Conservation (phyloP, 1,139 yeast species). For the Geotrichum aggregatum region DNA sequence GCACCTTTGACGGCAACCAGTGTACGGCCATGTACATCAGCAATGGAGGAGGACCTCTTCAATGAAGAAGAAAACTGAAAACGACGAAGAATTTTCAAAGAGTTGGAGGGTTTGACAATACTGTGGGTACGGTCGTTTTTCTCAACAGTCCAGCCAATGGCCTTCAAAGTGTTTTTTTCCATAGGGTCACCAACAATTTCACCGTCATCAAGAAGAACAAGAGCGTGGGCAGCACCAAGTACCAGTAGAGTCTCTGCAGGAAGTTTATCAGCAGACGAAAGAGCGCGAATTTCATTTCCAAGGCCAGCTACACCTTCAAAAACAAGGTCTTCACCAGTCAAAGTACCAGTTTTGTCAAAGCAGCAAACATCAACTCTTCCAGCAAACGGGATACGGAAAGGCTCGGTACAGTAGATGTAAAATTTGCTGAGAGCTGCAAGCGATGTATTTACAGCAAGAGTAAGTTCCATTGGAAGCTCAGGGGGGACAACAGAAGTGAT, state of each 20-base stretch:
- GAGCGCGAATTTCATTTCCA: constrained; percentile 50
- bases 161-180: constrained; percentile 93
- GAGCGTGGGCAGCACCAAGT: constrained; percentile 93
- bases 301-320: constrained; percentile 96
- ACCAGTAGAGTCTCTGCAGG: constrained; percentile 69
- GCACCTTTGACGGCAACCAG: constrained; percentile 96
- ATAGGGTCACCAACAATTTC: constrained; percentile 98
- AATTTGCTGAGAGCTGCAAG: constrained; percentile 80
- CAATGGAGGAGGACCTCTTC: constrained; percentile 89
- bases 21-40: constrained; percentile 53
- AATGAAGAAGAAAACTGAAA: constrained; percentile 95
- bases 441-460: constrained; percentile 95
- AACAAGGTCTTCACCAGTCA: constrained; percentile 93
- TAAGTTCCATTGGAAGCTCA: constrained; percentile 97
- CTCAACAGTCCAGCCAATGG: constrained; percentile 82
- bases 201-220: constrained; percentile 90
- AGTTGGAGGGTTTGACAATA: constrained; percentile 35
- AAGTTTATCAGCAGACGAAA: constrained; percentile 53
- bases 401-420: constrained; percentile 95
- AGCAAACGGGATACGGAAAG: constrained; percentile 95
- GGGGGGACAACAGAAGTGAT: constrained; percentile 98
- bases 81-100: constrained; percentile 75
- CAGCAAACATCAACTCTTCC: constrained; percentile 98
- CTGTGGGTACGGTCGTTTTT: constrained; percentile 50
- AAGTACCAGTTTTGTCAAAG: constrained; percentile 96